Evolutionary conservation across 768 basidiomycete genomes (phyloP).

Genomic region (Auricularia sp.): DNA sequence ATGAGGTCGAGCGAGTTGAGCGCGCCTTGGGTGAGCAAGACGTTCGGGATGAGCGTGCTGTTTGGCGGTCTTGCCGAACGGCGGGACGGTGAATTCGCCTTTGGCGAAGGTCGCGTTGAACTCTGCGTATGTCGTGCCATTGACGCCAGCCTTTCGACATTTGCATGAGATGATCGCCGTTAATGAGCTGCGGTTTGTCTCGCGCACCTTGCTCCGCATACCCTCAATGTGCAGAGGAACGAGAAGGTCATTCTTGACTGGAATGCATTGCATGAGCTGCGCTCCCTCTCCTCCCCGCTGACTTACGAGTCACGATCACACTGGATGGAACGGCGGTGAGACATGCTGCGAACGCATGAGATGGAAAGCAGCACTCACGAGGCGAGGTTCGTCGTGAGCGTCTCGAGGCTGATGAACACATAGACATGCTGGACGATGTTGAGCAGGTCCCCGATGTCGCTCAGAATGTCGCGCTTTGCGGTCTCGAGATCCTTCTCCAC

Average conservation of each 20-base stretch:
- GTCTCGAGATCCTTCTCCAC: not conserved
- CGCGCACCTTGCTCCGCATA: not conserved
- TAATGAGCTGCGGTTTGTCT: not conserved
- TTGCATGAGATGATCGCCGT: not conserved
- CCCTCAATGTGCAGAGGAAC: not conserved
- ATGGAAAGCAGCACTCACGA: not conserved
- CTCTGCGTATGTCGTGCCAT: slow-evolving; percentile 45
- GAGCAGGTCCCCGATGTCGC: not conserved
- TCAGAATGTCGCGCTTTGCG: not conserved
- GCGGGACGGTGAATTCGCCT: slow-evolving; percentile 38
- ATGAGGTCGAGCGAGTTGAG: slow-evolving; percentile 48
- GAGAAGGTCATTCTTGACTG: not conserved
- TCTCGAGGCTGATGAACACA: slow-evolving; percentile 41
- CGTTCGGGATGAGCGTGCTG: slow-evolving; percentile 48
- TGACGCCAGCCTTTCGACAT: slow-evolving; percentile 29
- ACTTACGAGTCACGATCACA: not conserved
- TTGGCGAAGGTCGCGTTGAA: slow-evolving; percentile 45
- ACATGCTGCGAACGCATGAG: not conserved
- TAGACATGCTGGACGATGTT: slow-evolving; percentile 44
- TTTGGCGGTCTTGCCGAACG: slow-evolving; percentile 46
- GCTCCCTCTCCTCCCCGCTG: not conserved
- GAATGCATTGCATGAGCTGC: not conserved
- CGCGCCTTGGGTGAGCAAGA: slow-evolving; percentile 49
- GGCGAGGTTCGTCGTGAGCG: slow-evolving; percentile 1
- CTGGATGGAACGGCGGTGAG: not conserved